phyloP scores from a whole-genome alignment of 257 asterid species.

The Solanum habrochaites region DNA sequence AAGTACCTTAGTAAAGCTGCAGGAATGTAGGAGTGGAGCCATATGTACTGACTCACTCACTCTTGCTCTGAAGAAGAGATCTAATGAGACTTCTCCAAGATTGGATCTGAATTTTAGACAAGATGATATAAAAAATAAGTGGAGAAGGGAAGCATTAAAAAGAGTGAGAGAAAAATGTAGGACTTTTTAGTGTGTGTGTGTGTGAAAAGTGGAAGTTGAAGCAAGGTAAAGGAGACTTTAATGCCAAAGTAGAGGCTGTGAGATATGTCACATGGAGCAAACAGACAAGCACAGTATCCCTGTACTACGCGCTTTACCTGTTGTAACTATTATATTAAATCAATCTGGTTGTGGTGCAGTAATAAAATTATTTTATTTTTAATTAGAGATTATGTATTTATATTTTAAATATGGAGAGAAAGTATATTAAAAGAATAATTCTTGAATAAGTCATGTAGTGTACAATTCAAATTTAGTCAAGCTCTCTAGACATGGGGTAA shows the following conservation, averaged over 20 bases:
- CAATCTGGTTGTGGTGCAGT: too few species aligned
- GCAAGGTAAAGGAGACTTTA: conserved; percentile 1
- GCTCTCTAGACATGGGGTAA: too few species aligned
- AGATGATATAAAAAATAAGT: neutral
- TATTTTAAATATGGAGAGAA: too few species aligned
- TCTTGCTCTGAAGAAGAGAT: neutral
- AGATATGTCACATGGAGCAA: conserved; percentile 14
- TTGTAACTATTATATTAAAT: neutral
- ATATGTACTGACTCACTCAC: conserved; percentile 9
- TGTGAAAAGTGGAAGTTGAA: neutral
- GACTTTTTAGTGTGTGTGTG: neutral
- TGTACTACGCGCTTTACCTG: neutral
- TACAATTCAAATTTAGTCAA: too few species aligned
- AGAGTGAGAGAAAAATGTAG: neutral
- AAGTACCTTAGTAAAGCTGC: conserved; percentile 28
- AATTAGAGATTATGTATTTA: rapidly evolving
- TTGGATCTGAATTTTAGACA: neutral
- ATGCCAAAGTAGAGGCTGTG: neutral
- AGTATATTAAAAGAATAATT: too few species aligned
- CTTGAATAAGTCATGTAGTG: rapidly evolving
- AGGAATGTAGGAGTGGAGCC: conserved; percentile 45
- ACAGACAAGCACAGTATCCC: neutral
- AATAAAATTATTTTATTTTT: rapidly evolving
- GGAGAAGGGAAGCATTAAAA: neutral
- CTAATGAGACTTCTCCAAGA: neutral